Base-by-base conservation (phyloP, 2,329 filamentous ascomycete genomes). In the Microdochium bolleyi region DNA sequence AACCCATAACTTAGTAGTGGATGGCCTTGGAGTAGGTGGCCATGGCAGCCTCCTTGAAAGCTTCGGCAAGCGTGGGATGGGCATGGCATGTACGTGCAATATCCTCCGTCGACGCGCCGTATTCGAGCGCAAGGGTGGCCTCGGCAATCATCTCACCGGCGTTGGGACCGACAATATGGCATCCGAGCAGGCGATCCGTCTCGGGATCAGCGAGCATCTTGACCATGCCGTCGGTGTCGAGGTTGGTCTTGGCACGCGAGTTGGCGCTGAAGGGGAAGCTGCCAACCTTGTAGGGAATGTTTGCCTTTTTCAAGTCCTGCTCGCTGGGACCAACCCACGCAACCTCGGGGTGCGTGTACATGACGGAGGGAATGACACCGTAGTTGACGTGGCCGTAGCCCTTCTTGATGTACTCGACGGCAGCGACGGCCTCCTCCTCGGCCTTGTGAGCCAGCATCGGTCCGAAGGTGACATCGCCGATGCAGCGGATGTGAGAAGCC, bases 21-120 rank as follows among this genome's bases (percentile, higher is more conserved):
- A 99, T 96, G 60, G 94, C 87, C 79, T 96, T 94, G 65, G 85
- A 83, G 77, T 95, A 91, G 50, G 92, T 96, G 57, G 90, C 89
- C 94, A 99, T 97, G 62, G 94, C 94, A 65, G 94, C 94, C 83
- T 99, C 94, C 82, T 99, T 99, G 83, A 99, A 97, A 48, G 94
- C 94, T 78, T 99, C 94, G 24, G 92, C 85, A 55, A 99, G 80
- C 51, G 92, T 96, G 53, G 94, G 94, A 76, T 99, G 94, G 53
- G 94, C 94, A 74, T 99, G 94, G 74, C 89, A 94, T 59, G 94
- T 97, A 67, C 94, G 84, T 56, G 87, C 91, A 67, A 96, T 89
- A 72, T 96, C 94, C 77, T 99, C 94, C 64, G 85, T 92, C 59
- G 88, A 94, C 27, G 94, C 94, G 59, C 94, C 94, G 67, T 99